Conservation (phyloP, 75 land plant species). For the Pseudotsuga menziesii region DNA sequence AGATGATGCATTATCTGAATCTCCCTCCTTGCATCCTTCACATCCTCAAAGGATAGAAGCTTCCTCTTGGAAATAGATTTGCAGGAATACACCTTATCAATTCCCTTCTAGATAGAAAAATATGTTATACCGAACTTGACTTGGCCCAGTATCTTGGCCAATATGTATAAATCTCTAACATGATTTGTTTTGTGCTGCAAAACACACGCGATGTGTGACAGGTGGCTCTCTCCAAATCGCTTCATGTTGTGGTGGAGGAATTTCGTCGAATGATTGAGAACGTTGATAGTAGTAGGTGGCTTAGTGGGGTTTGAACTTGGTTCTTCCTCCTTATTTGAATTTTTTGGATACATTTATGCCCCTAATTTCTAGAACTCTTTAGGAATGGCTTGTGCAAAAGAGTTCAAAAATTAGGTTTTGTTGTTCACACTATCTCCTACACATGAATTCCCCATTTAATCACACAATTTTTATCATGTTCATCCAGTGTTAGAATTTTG, state of each 20-base stretch:
- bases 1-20: slow-evolving; percentile 93
- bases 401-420: no score
- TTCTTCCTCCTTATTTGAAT: no score
- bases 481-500: no score
- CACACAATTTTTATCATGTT: no score
- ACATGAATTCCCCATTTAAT: no score
- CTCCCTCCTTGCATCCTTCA: slow-evolving; percentile 91
- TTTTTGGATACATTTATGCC: no score
- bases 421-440: no score
- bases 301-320: no score
- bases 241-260: neutral
- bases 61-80: slow-evolving; percentile 75
- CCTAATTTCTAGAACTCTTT: no score
- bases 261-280: neutral
- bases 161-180: slow-evolving; percentile 54
- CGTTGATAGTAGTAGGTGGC: neutral
- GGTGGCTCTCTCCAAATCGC: neutral
- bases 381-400: no score
- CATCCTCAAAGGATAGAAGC: slow-evolving; percentile 69
- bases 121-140: slow-evolving; percentile 65
- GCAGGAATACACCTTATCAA: slow-evolving; percentile 40
- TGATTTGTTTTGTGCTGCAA: slow-evolving; percentile 53
- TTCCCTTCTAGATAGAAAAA: slow-evolving; percentile 31
- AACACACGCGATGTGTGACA: slow-evolving; percentile 13
- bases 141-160: slow-evolving; percentile 44